Conservation (phyloP, 345 rosid genomes). For the Fremontodendron californicum region DNA sequence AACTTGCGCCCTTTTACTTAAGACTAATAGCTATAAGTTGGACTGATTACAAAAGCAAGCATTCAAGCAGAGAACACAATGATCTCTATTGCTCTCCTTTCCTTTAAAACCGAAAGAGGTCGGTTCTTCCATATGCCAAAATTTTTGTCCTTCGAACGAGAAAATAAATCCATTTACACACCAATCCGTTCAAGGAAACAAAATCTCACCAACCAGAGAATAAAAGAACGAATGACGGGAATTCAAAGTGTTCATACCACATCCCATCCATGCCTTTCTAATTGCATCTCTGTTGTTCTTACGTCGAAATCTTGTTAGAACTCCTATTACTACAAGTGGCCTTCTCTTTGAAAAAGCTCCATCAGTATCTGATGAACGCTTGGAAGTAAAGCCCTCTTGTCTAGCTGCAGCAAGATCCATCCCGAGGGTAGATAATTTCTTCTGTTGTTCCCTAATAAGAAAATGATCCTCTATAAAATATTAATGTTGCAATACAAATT, state of each 20-base stretch:
- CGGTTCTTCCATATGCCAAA: neutral
- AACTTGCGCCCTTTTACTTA: neutral
- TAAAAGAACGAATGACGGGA: neutral
- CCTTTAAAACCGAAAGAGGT: neutral
- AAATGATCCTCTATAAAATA: constrained; percentile 10
- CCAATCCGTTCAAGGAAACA: neutral
- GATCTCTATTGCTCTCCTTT: neutral
- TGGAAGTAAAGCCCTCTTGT: constrained; percentile 60
- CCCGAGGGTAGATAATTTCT: constrained; percentile 66
- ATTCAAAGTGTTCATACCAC: constrained; percentile 39
- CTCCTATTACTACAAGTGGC: constrained; percentile 68
- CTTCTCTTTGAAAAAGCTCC: constrained; percentile 42
- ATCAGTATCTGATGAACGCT: constrained; percentile 26
- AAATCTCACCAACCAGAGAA: constrained; percentile 1
- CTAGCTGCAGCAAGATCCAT: constrained; percentile 62
- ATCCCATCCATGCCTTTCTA: constrained; percentile 93
- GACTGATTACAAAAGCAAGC: constrained; percentile 6
- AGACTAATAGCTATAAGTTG: neutral
- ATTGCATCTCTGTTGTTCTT: constrained; percentile 77
- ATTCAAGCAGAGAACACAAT: neutral
- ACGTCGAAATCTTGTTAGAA: constrained; percentile 66
- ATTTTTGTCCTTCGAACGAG: neutral
- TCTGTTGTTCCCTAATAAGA: constrained; percentile 71
- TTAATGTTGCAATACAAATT: neutral
- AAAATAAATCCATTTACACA: neutral